Percentiles rank a stretch among this genome's conserved stretches.
Evolutionary conservation across 495 filamentous ascomycete genomes (phyloP).

Genomic region (Darksidea phi): DNA sequence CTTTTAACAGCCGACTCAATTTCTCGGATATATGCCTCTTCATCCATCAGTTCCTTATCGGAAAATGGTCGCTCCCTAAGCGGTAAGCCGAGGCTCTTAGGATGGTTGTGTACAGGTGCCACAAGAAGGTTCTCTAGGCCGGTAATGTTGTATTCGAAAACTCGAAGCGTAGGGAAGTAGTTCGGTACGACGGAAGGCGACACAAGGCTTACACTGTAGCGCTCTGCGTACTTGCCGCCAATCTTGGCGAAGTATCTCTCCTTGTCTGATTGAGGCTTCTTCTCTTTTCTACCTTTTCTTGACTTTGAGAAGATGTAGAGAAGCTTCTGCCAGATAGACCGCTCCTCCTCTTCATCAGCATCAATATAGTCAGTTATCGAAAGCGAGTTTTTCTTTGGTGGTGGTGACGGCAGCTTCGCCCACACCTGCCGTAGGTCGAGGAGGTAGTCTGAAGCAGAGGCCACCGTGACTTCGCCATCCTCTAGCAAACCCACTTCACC

Average conservation of each 20-base stretch:
- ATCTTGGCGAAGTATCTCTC: slow-evolving; percentile 60
- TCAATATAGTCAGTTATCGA: slow-evolving; percentile 40
- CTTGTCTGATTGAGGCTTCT: slow-evolving; percentile 23
- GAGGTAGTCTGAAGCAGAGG: slow-evolving; percentile 74
- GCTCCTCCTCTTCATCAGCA: slow-evolving; percentile 38
- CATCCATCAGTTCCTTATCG: slow-evolving; percentile 4
- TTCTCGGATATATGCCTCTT: slow-evolving; percentile 14
- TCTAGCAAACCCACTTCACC: slow-evolving; percentile 29
- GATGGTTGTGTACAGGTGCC: neutral
- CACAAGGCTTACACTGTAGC: slow-evolving; percentile 77
- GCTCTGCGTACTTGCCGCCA: slow-evolving; percentile 77
- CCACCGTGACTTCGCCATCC: slow-evolving; percentile 51
- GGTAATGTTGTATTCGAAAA: slow-evolving; percentile 91
- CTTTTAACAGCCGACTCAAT: slow-evolving; percentile 7
- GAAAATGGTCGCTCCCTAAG: neutral
- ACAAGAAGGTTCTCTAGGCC: slow-evolving; percentile 57
- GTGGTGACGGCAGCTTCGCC: slow-evolving; percentile 68
- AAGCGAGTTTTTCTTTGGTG: slow-evolving; percentile 19
- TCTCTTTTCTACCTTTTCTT: slow-evolving; percentile 51
- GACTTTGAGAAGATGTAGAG: slow-evolving; percentile 2
- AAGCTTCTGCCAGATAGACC: slow-evolving; percentile 21
- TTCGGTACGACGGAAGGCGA: slow-evolving; percentile 87
- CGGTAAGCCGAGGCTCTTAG: neutral
- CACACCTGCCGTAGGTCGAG: slow-evolving; percentile 73
- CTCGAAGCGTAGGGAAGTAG: slow-evolving; percentile 81